Evolutionary conservation across 1,139 yeast genomes (phyloP).

Genomic region (Wickerhamomyces sp.): DNA sequence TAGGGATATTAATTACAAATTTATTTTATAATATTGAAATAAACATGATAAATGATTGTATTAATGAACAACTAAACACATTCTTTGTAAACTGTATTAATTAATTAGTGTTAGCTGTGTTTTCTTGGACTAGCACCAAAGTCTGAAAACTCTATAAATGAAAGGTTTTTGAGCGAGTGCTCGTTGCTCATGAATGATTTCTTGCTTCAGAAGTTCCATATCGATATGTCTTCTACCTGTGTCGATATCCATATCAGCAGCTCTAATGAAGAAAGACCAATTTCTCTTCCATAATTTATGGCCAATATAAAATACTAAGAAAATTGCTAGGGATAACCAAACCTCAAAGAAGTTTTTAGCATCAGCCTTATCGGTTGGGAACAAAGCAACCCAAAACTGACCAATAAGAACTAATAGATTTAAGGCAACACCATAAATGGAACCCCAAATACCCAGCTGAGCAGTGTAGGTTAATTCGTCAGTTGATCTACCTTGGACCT

Average conservation of each 20-base stretch:
- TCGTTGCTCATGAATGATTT: constrained; percentile 58
- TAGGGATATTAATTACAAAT: constrained; percentile 12
- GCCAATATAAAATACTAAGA: constrained; percentile 49
- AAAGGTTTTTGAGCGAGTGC: constrained; percentile 47
- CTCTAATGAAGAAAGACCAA: constrained; percentile 43
- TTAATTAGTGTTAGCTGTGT: too few species aligned
- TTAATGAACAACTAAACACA: constrained; percentile 1
- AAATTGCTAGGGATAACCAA: constrained; percentile 60
- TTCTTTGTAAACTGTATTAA: too few species aligned
- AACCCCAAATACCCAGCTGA: constrained; percentile 51
- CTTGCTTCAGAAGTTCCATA: constrained; percentile 60
- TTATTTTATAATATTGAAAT: background rate
- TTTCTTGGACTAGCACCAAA: constrained; percentile 61
- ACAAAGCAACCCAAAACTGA: constrained; percentile 68
- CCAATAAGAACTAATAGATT: constrained; percentile 49
- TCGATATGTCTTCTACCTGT: constrained; percentile 69
- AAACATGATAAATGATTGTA: background rate
- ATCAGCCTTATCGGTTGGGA: constrained; percentile 51
- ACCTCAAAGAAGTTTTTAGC: constrained; percentile 57
- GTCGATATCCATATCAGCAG: constrained; percentile 57
- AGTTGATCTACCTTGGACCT: constrained; percentile 44
- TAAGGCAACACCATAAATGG: constrained; percentile 44
- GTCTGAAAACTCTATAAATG: constrained; percentile 44
- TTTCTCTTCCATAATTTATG: constrained; percentile 56
- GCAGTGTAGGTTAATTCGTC: constrained; percentile 51